phyloP scores from a whole-genome alignment of 441 rosid species.

The Euphorbia celastroides region DNA sequence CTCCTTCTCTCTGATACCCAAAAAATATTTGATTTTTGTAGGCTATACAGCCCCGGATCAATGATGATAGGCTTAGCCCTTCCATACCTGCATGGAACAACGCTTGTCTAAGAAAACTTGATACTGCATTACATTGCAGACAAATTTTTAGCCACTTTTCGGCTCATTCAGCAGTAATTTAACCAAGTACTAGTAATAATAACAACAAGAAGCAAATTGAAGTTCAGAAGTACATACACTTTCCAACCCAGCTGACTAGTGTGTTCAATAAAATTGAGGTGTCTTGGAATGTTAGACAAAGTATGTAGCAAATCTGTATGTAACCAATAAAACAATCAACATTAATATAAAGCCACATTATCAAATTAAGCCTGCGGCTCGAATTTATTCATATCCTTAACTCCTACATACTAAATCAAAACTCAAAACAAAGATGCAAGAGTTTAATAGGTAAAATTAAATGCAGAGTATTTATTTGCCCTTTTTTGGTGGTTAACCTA shows the following conservation, averaged over 20 bases:
- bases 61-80: conserved; percentile 82
- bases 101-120: conserved; percentile 9
- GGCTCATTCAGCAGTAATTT: background rate
- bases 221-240: conserved; percentile 36
- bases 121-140: background rate
- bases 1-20: conserved; percentile 64
- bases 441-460: no score
- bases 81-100: conserved; percentile 37
- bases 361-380: background rate
- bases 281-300: conserved; percentile 51
- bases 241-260: conserved; percentile 82
- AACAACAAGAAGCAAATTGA: conserved; percentile 2
- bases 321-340: conserved; percentile 2
- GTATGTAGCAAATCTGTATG: conserved; percentile 72
- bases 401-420: background rate
- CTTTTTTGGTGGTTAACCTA: background rate
- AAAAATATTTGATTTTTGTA: conserved; percentile 58
- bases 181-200: background rate
- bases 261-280: conserved; percentile 68
- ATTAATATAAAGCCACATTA: conserved; percentile 13
- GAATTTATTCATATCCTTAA: background rate
- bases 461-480: background rate
- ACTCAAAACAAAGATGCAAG: no score
- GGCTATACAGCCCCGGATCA: conserved; percentile 69
- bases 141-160: background rate